Percentiles rank a stretch among this genome's conserved stretches.
Evolutionary conservation across 2,329 filamentous ascomycete genomes (phyloP).

Genomic region (Aspergillus arachidicola): DNA sequence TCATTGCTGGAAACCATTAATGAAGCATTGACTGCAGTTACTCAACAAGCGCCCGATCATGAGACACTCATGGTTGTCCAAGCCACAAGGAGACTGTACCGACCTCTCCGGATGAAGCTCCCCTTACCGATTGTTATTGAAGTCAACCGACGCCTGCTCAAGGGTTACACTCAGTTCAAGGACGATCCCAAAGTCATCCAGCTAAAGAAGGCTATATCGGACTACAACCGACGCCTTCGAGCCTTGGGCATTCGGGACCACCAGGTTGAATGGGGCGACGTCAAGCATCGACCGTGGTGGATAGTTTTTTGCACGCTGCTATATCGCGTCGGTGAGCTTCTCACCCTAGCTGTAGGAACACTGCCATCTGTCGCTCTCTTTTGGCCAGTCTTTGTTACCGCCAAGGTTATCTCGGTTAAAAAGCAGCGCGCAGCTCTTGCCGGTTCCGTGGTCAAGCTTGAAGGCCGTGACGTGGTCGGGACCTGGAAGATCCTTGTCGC

Average conservation of each 20-base stretch:
- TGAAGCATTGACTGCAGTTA: constrained; percentile 81
- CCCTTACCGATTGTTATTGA: constrained; percentile 91
- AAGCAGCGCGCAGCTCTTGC: constrained; percentile 84
- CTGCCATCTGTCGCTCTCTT: constrained; percentile 87
- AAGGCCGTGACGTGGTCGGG: constrained; percentile 85
- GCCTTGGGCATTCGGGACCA: constrained; percentile 89
- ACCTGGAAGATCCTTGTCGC: constrained; percentile 92
- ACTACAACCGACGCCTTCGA: constrained; percentile 84
- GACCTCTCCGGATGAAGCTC: constrained; percentile 89
- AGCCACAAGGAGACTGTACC: constrained; percentile 89
- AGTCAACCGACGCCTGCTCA: constrained; percentile 85
- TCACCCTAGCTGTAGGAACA: constrained; percentile 75
- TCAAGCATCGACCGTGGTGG: constrained; percentile 34
- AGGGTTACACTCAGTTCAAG: constrained; percentile 91
- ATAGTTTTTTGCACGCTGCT: constrained; percentile 59
- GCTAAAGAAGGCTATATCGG: constrained; percentile 73
- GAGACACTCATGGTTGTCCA: constrained; percentile 96
- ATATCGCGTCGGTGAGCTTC: constrained; percentile 77
- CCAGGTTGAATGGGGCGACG: constrained; percentile 87
- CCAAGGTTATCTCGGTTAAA: constrained; percentile 77
- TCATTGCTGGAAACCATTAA: constrained; percentile 84
- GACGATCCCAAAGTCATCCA: constrained; percentile 80
- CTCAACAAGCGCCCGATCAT: constrained; percentile 89
- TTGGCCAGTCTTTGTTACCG: constrained; percentile 80
- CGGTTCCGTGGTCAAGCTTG: constrained; percentile 84